These are phyloP conservation scores for Blastocladiella britannica DNA, from an alignment of 192 early-diverging fungal species.

Conservation along the genomic window DNA sequence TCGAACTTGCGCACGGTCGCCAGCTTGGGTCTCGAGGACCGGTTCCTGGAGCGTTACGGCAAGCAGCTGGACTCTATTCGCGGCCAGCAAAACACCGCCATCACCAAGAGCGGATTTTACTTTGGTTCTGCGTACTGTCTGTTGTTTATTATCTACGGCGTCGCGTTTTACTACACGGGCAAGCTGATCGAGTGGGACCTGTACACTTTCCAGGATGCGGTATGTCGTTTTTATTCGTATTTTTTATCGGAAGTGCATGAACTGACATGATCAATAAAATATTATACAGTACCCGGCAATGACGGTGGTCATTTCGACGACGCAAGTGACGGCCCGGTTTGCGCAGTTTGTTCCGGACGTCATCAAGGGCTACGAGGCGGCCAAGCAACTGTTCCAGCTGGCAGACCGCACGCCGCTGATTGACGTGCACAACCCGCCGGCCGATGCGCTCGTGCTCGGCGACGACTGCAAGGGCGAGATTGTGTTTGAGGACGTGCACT, in stretches of 20 bases:
- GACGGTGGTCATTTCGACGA: conserved; percentile 22
- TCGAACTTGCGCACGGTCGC: conserved; percentile 72
- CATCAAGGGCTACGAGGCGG: conserved; percentile 29
- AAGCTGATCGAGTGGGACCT: not conserved
- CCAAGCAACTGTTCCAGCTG: conserved; percentile 23
- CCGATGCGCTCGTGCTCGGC: conserved; percentile 11
- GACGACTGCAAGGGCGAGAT: conserved; percentile 10
- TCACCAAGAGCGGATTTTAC: no score
- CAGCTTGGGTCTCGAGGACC: conserved; percentile 46
- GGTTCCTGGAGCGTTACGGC: conserved; percentile 47
- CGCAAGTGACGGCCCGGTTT: conserved; percentile 26
- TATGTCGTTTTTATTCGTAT: conserved; percentile 10
- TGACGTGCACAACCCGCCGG: conserved; percentile 9
- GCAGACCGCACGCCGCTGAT: conserved; percentile 24
- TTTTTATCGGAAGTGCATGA: conserved; percentile 2
- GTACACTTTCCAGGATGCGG: conserved; percentile 8
- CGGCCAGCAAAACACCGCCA: no score
- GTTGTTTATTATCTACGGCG: conserved; percentile 19
- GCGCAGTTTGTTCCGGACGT: conserved; percentile 27
- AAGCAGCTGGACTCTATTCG: conserved; percentile 31
- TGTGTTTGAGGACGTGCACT: conserved; percentile 13
- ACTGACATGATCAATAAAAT: no score
- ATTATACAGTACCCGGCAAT: conserved; percentile 10
- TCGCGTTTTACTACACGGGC: not conserved
- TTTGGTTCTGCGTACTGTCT: no score